phyloP scores from a whole-genome alignment of 352 stramenopile genomes.

The Pythium chondricola region DNA sequence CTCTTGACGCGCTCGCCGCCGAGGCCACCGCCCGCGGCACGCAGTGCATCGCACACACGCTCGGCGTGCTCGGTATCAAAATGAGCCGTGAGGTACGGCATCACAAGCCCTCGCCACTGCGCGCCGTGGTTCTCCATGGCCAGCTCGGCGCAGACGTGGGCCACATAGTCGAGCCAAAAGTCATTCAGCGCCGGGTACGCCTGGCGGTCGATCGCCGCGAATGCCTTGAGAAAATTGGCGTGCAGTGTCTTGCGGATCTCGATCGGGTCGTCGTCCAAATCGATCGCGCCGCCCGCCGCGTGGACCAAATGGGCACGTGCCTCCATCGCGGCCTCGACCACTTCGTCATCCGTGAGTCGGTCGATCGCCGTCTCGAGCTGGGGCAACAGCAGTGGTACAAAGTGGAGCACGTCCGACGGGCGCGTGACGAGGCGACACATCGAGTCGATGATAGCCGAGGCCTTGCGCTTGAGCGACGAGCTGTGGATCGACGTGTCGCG shows the following conservation, averaged over 20 bases:
- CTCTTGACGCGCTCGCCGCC: conserved; percentile 46
- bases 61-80: too few relatives aligned
- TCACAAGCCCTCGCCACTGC: conserved; percentile 45
- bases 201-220: conserved; percentile 37
- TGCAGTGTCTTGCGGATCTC: conserved; percentile 52
- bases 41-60: too few relatives aligned
- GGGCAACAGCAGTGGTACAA: conserved; percentile 88
- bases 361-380: conserved; percentile 90
- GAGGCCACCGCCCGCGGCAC: conserved; percentile 42
- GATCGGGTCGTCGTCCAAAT: conserved; percentile 43
- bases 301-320: conserved; percentile 53
- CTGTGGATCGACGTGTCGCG: conserved; percentile 89
- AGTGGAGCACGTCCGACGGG: conserved; percentile 87
- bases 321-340: conserved; percentile 64
- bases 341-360: conserved; percentile 90
- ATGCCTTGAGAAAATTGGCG: conserved; percentile 32
- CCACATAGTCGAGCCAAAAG: conserved; percentile 53
- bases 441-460: conserved; percentile 90
- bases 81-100: too few relatives aligned
- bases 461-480: conserved; percentile 89
- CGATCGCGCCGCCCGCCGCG: conserved; percentile 42
- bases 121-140: conserved; percentile 46
- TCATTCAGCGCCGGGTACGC: conserved; percentile 42
- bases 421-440: conserved; percentile 88
- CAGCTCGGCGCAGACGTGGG: conserved; percentile 55